Conservation (phyloP, 2,329 filamentous ascomycete genomes). For the Spiromastix sp. region DNA sequence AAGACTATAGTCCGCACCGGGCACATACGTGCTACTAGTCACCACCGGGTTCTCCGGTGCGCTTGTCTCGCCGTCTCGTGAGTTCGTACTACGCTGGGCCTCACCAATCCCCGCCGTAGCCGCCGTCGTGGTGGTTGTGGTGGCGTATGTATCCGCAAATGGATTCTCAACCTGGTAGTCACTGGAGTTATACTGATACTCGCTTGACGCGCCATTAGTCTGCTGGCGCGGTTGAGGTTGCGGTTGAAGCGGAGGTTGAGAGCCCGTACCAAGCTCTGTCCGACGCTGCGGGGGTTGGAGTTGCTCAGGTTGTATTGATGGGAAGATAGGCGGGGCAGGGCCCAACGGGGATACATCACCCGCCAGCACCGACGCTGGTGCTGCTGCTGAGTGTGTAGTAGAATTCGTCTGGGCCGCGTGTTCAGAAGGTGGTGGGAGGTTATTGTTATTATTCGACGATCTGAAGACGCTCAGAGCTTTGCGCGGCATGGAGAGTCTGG, state of each 20-base stretch:
- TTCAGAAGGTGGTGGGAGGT: slow-evolving; percentile 1
- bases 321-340: not conserved
- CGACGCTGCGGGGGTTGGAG: not conserved
- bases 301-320: not conserved
- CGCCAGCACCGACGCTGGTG: not conserved
- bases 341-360: not conserved
- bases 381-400: not conserved
- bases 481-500: slow-evolving; percentile 9
- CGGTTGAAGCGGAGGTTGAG: slow-evolving; percentile 6
- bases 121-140: not conserved
- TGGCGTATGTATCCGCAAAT: slow-evolving; percentile 25
- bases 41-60: slow-evolving; percentile 1
- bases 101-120: not conserved
- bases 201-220: slow-evolving; percentile 5
- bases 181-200: slow-evolving; percentile 27
- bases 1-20: slow-evolving; percentile 1
- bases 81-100: no score
- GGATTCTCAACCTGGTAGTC: slow-evolving; percentile 33
- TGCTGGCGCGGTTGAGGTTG: slow-evolving; percentile 7
- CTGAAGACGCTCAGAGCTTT: slow-evolving; percentile 7
- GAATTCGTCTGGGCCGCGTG: not conserved
- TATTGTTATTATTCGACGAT: not conserved
- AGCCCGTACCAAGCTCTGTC: not conserved
- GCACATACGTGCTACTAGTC: slow-evolving; percentile 6
- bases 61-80: not conserved